Evolutionary conservation across 768 basidiomycete genomes (phyloP).

Genomic region (Terana coerulea): DNA sequence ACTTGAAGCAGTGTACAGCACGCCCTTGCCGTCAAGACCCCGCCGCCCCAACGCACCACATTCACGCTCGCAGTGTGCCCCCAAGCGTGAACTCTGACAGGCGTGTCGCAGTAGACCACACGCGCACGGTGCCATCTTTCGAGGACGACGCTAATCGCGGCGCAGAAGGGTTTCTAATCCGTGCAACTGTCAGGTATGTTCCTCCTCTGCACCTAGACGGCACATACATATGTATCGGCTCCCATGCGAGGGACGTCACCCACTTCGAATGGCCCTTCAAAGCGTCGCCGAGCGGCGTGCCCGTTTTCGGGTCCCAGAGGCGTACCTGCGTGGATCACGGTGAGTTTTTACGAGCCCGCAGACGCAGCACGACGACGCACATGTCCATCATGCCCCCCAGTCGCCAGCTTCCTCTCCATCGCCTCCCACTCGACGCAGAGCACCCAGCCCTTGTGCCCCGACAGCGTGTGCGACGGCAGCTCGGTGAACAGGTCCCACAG

Average conservation of each 20-base stretch:
- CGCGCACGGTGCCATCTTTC: slow-evolving; percentile 93
- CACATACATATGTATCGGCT: slow-evolving; percentile 87
- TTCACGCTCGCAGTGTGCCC: slow-evolving; percentile 95
- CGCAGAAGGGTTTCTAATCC: slow-evolving; percentile 66
- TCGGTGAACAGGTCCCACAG: slow-evolving; percentile 95
- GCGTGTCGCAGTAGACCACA: slow-evolving; percentile 80
- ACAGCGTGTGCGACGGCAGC: slow-evolving; percentile 80
- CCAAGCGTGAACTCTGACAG: slow-evolving; percentile 80
- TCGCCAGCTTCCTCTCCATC: slow-evolving; percentile 84
- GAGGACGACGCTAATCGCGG: slow-evolving; percentile 93
- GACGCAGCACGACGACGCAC: slow-evolving; percentile 63
- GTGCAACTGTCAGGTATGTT: too few species aligned
- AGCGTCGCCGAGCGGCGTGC: slow-evolving; percentile 84
- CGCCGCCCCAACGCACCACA: slow-evolving; percentile 94
- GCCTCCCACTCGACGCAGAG: slow-evolving; percentile 98
- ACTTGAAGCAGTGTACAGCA: slow-evolving; percentile 92
- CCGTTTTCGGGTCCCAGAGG: slow-evolving; percentile 92
- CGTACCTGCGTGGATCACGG: too few species aligned
- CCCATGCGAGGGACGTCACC: slow-evolving; percentile 94
- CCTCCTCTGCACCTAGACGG: slow-evolving; percentile 5
- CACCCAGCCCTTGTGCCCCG: slow-evolving; percentile 95
- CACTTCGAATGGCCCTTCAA: slow-evolving; percentile 94
- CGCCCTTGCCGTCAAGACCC: slow-evolving; percentile 60
- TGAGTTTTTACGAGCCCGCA: slow-evolving; percentile 5
- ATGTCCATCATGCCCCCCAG: slow-evolving; percentile 92